Conservation (phyloP, 2,329 filamentous ascomycete genomes). For the Daldinia sp. region DNA sequence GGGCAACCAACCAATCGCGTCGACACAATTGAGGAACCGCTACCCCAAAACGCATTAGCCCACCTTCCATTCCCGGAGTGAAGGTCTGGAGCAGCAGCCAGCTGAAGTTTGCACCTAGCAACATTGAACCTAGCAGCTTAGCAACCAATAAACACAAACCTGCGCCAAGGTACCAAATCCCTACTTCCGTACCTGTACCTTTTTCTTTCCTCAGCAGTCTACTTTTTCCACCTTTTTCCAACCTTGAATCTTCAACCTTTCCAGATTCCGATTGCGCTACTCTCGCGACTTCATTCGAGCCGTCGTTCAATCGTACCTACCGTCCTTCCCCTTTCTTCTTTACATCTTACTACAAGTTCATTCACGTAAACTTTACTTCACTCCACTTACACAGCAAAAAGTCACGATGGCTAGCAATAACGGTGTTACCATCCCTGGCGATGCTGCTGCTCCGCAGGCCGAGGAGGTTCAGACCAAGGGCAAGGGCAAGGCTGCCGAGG, state of each 20-base stretch:
- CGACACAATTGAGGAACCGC: slow-evolving; percentile 10
- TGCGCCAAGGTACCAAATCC: no score
- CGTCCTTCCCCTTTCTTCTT: slow-evolving; percentile 5
- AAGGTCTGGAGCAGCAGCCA: slow-evolving; percentile 37
- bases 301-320: slow-evolving; percentile 29
- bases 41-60: slow-evolving; percentile 25
- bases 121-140: neutral
- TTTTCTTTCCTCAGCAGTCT: slow-evolving; percentile 32
- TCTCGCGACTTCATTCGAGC: slow-evolving; percentile 22
- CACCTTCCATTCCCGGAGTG: slow-evolving; percentile 22
- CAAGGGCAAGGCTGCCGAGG: slow-evolving; percentile 80
- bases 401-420: slow-evolving; percentile 60
- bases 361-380: slow-evolving; percentile 11
- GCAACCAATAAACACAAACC: slow-evolving; percentile 43
- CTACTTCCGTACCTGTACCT: slow-evolving; percentile 6
- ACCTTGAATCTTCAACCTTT: slow-evolving; percentile 25
- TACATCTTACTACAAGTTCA: neutral
- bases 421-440: slow-evolving; percentile 57
- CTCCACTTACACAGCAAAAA: slow-evolving; percentile 25
- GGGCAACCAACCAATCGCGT: slow-evolving; percentile 24
- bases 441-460: slow-evolving; percentile 54
- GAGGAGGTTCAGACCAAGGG: slow-evolving; percentile 68
- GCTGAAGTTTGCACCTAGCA: slow-evolving; percentile 26
- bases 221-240: slow-evolving; percentile 24
- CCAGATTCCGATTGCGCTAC: slow-evolving; percentile 37